Conservation (phyloP, 2,329 filamentous ascomycete species). For the Fusarium sp. region DNA sequence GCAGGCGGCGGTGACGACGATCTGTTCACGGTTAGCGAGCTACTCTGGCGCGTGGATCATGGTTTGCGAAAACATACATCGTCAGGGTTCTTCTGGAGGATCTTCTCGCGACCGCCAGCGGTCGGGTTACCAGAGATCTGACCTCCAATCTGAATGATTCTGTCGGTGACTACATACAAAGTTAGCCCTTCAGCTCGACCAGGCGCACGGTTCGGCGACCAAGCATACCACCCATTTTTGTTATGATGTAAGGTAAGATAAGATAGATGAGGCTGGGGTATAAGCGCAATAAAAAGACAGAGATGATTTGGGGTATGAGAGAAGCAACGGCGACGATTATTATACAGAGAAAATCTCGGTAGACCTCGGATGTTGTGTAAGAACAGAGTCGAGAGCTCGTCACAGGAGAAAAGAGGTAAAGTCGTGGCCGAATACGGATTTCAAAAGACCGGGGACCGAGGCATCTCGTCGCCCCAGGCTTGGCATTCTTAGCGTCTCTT, state of each 20-base stretch:
- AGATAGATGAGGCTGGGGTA: conserved; percentile 24
- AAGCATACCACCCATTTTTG: conserved; percentile 58
- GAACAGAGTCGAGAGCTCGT: conserved; percentile 38
- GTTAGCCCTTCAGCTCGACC: conserved; percentile 23
- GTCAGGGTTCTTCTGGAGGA: conserved; percentile 77
- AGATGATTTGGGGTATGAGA: conserved; percentile 16
- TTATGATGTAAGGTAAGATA: conserved; percentile 14
- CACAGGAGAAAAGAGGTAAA: conserved; percentile 34
- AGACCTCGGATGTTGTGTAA: conserved; percentile 50
- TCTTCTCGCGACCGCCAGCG: conserved; percentile 66
- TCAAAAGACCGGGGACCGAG: conserved; percentile 54
- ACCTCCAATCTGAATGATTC: conserved; percentile 73
- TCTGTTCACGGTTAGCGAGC: conserved; percentile 58
- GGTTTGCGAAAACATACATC: conserved; percentile 65
- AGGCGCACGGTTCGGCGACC: not conserved
- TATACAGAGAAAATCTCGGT: conserved; percentile 41
- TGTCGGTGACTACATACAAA: conserved; percentile 66
- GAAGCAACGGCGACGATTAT: conserved; percentile 16
- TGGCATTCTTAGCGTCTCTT: conserved; percentile 47
- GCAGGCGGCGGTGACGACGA: conserved; percentile 93
- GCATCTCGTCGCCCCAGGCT: conserved; percentile 51
- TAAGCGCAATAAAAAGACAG: conserved; percentile 26
- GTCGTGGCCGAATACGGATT: conserved; percentile 25
- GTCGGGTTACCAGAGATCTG: conserved; percentile 75
- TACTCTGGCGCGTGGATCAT: not conserved